These are phyloP conservation scores for Eucalyptus marginata DNA, from an alignment of 345 rosid genomes.

Conservation along the genomic window DNA sequence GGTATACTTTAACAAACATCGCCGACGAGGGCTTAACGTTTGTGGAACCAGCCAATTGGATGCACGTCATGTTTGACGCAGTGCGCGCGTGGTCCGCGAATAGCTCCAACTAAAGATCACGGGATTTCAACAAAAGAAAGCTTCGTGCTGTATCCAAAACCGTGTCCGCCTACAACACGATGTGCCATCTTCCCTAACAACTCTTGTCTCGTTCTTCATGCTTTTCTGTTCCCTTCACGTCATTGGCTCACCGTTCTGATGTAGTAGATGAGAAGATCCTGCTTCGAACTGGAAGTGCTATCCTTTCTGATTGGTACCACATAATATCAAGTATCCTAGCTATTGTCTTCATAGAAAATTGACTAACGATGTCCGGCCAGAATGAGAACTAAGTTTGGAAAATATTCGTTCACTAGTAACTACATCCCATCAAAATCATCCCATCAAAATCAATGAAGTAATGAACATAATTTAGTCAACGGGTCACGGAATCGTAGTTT, in stretches of 20 bases:
- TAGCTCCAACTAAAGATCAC: constrained; percentile 4
- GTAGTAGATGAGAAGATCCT: neutral
- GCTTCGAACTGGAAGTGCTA: neutral
- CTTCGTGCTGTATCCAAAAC: neutral
- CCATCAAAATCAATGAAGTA: neutral
- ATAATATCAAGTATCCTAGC: neutral
- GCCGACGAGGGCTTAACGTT: neutral
- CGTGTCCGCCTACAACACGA: neutral
- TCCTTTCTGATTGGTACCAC: neutral
- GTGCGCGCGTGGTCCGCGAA: neutral
- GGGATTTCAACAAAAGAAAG: neutral
- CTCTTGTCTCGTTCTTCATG: neutral
- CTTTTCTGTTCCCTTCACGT: neutral
- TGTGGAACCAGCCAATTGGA: neutral
- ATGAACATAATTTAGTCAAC: neutral
- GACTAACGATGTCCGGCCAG: neutral
- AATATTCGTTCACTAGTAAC: neutral
- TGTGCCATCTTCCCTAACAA: neutral
- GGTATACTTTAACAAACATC: neutral
- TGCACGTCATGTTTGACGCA: neutral
- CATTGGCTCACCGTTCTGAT: neutral
- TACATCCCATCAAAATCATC: neutral
- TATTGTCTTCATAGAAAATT: neutral
- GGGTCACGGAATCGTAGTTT: neutral
- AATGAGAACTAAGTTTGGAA: neutral